Evolutionary conservation across 441 rosid genomes (phyloP), one percentile per base, ranked within the genome.

Genomic region (Macaranga tanarius): DNA sequence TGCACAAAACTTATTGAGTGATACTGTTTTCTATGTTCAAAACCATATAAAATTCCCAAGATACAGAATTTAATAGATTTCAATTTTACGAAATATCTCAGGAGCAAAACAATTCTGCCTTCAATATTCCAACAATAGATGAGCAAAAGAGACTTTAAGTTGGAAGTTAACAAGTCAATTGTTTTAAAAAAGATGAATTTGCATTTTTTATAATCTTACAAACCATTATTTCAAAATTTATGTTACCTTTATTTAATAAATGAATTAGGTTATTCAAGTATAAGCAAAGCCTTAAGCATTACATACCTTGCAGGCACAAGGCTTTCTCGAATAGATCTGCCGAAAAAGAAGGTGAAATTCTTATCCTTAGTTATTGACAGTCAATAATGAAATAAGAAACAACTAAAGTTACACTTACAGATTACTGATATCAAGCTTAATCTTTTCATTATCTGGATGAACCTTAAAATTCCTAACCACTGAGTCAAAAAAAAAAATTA

Each of bases 401-500:
- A 25, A 54, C 42, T 57, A 45, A 61, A 67, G 58, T 63, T 54
- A 72, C 75, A 83, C 85, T 89, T 80, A 89, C 87, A 42, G 10
- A 68, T 75, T 20, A 65, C 54, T 67, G 7, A 78, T 61, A 65
- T 79, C 90, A 55, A 55, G 56, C 73, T 86, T 84, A 44, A 52
- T 66, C 71, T 76, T 82, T 22, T 76, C 88, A 62, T 76, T 76
- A 65, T 86, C 91, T 0, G 84, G 57, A 57, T 70, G 88, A 60
- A 93, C 70, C 77, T 80, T 87, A 48, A 93, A 82, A 79, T 72
- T 81, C 54, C 79, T 74, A 62, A 63, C 73, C 45, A 8, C 92
- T 89, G 80, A 48, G 71, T 34, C 38, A 34, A 34, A 34, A 34
- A 2, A 34, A 2, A 34, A 31, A 31, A 34, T 54, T 70, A 50